phyloP scores from a whole-genome alignment of 768 basidiomycete species.

The Lenzites betulinus region DNA sequence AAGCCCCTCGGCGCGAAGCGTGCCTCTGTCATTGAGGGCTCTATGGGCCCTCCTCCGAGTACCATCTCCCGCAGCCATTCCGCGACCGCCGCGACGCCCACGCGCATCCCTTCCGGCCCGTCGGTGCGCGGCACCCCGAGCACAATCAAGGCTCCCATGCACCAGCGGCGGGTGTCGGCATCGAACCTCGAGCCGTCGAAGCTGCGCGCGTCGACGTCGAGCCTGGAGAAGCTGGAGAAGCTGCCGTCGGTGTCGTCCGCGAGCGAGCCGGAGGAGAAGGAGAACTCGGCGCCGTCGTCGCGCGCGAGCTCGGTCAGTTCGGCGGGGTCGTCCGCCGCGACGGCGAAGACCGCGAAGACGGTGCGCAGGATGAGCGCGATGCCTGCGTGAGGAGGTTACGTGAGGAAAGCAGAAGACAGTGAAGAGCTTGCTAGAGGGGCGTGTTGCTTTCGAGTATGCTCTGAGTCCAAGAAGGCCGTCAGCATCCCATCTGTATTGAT shows the following conservation, averaged over 20 bases:
- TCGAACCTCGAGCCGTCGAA: conserved; percentile 37
- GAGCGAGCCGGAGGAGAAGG: conserved; percentile 56
- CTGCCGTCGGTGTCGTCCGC: conserved; percentile 38
- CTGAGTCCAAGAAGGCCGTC: conserved; percentile 1
- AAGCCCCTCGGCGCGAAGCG: conserved; percentile 9
- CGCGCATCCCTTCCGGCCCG: conserved; percentile 25
- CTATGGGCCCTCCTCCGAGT: conserved; percentile 54
- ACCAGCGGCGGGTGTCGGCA: conserved; percentile 22
- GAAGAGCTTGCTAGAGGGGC: too few species aligned
- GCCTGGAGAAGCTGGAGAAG: conserved; percentile 28
- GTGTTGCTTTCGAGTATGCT: conserved; percentile 16
- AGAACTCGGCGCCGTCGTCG: conserved; percentile 35
- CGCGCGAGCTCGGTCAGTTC: conserved; percentile 13
- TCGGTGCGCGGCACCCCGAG: conserved; percentile 22
- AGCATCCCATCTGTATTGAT: conserved; percentile 17
- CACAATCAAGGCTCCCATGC: conserved; percentile 18
- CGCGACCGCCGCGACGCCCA: conserved; percentile 22
- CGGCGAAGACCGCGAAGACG: conserved; percentile 14
- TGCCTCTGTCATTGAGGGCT: conserved; percentile 35
- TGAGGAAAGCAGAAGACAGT: background rate
- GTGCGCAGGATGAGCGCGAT: conserved; percentile 27
- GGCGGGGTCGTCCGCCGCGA: conserved; percentile 2
- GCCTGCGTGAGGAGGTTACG: conserved; percentile 16
- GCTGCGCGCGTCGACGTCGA: conserved; percentile 35
- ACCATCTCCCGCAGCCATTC: conserved; percentile 13